Evolutionary conservation across 1,284 basidiomycete species (phyloP).

Genomic region (Mycena sp.): DNA sequence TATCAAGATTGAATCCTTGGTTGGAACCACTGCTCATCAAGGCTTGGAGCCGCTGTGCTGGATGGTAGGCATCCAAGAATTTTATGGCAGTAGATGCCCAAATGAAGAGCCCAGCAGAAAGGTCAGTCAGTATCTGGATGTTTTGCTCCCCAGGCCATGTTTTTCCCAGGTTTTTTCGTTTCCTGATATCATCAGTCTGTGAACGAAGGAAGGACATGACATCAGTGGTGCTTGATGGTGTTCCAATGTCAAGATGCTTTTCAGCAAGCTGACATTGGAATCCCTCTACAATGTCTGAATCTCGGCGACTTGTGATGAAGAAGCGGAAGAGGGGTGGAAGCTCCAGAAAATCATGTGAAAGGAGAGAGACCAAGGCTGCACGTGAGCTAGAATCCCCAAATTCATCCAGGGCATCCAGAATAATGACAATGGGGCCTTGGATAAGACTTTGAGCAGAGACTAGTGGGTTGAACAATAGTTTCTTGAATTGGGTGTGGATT

Average conservation of each 20-base stretch:
- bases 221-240: too few relatives aligned
- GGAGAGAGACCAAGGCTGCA: too few relatives aligned
- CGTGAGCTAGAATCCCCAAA: too few relatives aligned
- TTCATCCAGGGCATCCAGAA: too few relatives aligned
- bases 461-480: neutral
- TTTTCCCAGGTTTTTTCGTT: neutral
- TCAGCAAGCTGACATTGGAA: too few relatives aligned
- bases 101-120: constrained; percentile 25
- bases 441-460: neutral
- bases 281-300: too few relatives aligned
- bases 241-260: too few relatives aligned
- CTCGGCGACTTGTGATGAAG: too few relatives aligned
- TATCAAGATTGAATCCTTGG: neutral
- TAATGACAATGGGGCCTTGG: neutral
- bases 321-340: too few relatives aligned
- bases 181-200: neutral
- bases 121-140: neutral
- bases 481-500: neutral
- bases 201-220: too few relatives aligned
- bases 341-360: too few relatives aligned
- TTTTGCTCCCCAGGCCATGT: neutral
- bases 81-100: constrained; percentile 26
- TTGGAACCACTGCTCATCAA: neutral
- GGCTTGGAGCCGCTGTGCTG: neutral
- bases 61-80: constrained; percentile 1